A percentile compares a stretch with the other conserved stretches of the same genome.
Conservation (phyloP, 2,329 filamentous ascomycete genomes). For the Hymenotorrendiella dingleyae region DNA sequence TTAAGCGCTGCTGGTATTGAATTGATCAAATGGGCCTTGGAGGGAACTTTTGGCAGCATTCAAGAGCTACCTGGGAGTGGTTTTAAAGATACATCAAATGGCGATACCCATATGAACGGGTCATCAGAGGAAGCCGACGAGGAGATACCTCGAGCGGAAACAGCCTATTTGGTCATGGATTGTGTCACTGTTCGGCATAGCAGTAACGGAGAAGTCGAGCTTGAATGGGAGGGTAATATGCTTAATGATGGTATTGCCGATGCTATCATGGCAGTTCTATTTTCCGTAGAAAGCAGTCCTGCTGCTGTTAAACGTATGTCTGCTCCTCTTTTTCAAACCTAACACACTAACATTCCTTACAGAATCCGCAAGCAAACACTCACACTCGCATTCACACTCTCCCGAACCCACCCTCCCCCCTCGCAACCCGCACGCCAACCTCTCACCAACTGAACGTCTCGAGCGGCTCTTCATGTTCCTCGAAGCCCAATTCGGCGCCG, state of each 20-base stretch:
- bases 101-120: conserved; percentile 33
- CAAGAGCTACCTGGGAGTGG: conserved; percentile 48
- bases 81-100: conserved; percentile 36
- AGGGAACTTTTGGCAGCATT: conserved; percentile 87
- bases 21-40: conserved; percentile 86
- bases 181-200: conserved; percentile 78
- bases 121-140: conserved; percentile 55
- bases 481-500: conserved; percentile 87
- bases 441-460: conserved; percentile 70
- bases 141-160: conserved; percentile 48
- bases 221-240: conserved; percentile 98
- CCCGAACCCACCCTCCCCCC: conserved; percentile 45
- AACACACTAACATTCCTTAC: conserved; percentile 14
- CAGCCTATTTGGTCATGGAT: conserved; percentile 75
- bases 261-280: conserved; percentile 85
- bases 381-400: conserved; percentile 44
- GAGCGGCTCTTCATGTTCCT: conserved; percentile 90
- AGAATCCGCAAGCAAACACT: conserved; percentile 56
- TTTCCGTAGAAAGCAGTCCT: conserved; percentile 88
- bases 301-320: conserved; percentile 83
- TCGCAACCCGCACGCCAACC: conserved; percentile 67
- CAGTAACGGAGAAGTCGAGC: conserved; percentile 71
- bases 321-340: conserved; percentile 12
- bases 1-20: conserved; percentile 85
- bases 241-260: conserved; percentile 98